Base-by-base conservation (phyloP, 2,329 filamentous ascomycete species). In the Diatrype stigma region DNA sequence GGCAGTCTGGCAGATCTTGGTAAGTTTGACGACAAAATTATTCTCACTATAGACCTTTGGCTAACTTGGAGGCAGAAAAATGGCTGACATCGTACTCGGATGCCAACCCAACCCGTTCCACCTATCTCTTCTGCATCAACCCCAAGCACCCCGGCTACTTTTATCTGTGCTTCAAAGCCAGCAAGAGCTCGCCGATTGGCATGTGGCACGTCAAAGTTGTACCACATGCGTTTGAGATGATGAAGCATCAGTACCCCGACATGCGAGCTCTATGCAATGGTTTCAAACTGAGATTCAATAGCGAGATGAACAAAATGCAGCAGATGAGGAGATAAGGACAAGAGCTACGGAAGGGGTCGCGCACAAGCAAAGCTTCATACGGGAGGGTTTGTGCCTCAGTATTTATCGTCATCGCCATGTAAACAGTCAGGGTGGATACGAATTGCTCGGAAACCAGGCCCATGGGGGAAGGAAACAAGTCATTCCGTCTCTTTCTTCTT, bases 41-140 rank as follows among this genome's bases (percentile, higher is more conserved):
- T 12, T 37, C 44, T 50, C n/a, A 12, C n/a, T 49, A 47, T 45
- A 28, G 16, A 28, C 40, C 48, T 10, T 23, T 22, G 17, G 42
- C 61, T 68, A 57, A 68, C 48, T 23, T 44, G 48, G 21, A 49
- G 19, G 50, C 34, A 96, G 93, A 96, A 71, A 86, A 88, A 80
- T 99, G 94, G 93, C 80, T 99, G 59, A 89, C 87, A 30, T 96
- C 91, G 11, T 99, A 97, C 73, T 94, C 93, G 63, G 88, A 94
- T 67, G 94, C 94, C 68, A 97, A 99, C 70, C 93, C 94, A 11
- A 92, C 87, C 66, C 89, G 92, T 56, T 95, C 89, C 55, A 89
- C 90, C 59, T 99, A 99, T 70, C 89, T 90, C 44, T 97, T 99
- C 78, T 97, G 93, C 78, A 86, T 96, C 67, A 91, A 97, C 67